Percentiles rank a stretch among this genome's conserved stretches.
phyloP scores from a whole-genome alignment of 345 rosid genomes.

The Boechera retrofracta region DNA sequence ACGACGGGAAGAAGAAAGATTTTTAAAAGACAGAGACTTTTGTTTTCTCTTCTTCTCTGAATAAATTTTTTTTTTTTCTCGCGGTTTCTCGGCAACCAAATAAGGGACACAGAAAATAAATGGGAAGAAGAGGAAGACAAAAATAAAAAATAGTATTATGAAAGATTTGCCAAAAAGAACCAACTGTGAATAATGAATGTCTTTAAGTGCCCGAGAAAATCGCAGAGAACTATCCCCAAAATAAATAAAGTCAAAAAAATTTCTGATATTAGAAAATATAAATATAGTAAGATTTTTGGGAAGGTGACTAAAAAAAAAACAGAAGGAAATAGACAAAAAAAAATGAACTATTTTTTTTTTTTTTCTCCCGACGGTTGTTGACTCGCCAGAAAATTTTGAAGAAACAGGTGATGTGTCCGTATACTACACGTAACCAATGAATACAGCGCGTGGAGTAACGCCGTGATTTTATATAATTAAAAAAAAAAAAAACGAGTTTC shows the following conservation, averaged over 20 bases:
- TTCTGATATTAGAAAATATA: not conserved
- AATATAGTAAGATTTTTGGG: not conserved
- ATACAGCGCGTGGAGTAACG: not conserved
- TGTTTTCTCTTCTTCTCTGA: not conserved
- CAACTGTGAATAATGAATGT: conserved; percentile 16
- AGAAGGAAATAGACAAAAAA: not conserved
- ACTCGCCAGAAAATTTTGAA: not conserved
- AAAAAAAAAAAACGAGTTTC: not conserved
- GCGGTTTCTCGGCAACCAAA: conserved; percentile 43
- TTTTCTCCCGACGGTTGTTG: conserved; percentile 35
- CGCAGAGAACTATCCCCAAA: conserved; percentile 29
- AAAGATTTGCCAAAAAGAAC: conserved; percentile 18
- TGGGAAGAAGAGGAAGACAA: not conserved
- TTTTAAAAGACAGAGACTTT: not conserved
- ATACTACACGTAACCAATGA: not conserved
- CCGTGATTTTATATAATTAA: conserved; percentile 9
- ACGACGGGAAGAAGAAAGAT: conserved; percentile 16
- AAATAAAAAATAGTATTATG: too few species aligned
- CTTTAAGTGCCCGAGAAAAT: conserved; percentile 35
- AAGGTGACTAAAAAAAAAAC: not conserved
- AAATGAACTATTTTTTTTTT: not conserved
- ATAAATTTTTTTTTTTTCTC: not conserved
- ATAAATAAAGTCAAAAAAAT: not conserved
- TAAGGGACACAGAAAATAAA: conserved; percentile 39
- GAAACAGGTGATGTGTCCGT: conserved; percentile 7